These are phyloP conservation scores for Athelia sp. DNA, from an alignment of 1,284 basidiomycete species.

Conservation along the genomic window DNA sequence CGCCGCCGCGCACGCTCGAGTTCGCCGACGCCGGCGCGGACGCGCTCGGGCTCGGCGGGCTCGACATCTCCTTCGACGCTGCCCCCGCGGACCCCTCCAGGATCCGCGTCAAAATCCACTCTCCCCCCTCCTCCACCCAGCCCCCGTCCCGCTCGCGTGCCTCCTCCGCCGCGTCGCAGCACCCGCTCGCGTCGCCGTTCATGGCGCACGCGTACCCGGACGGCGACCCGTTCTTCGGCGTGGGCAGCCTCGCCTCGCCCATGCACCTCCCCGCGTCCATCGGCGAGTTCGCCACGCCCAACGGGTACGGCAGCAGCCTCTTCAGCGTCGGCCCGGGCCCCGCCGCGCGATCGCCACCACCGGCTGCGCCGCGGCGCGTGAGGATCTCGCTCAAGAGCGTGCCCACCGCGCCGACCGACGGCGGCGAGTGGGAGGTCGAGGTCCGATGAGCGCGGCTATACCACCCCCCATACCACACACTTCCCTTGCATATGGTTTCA, in stretches of 20 bases:
- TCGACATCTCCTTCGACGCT: slow-evolving; percentile 71
- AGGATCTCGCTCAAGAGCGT: slow-evolving; percentile 61
- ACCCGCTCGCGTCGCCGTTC: slow-evolving; percentile 4
- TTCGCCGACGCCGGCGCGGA: slow-evolving; percentile 46
- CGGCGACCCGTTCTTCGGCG: slow-evolving; percentile 52
- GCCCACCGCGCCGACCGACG: slow-evolving; percentile 54
- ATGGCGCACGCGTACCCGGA: slow-evolving; percentile 9
- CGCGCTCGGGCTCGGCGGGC: slow-evolving; percentile 46
- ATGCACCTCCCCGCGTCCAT: slow-evolving; percentile 11
- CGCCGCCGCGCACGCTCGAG: slow-evolving; percentile 43
- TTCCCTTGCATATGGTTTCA: too few relatives aligned
- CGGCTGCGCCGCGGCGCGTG: slow-evolving; percentile 39
- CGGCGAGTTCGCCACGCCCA: slow-evolving; percentile 23
- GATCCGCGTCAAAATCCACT: slow-evolving; percentile 68
- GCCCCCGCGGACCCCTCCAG: slow-evolving; percentile 58
- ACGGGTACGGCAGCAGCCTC: slow-evolving; percentile 36
- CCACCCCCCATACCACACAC: too few relatives aligned
- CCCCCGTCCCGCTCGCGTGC: slow-evolving; percentile 24
- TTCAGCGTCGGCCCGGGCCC: slow-evolving; percentile 27
- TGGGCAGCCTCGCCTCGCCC: slow-evolving; percentile 33
- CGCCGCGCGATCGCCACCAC: slow-evolving; percentile 8
- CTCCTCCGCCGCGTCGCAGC: slow-evolving; percentile 21
- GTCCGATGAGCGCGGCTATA: slow-evolving; percentile 41
- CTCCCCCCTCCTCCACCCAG: slow-evolving; percentile 39
- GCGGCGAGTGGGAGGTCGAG: slow-evolving; percentile 71